These are phyloP conservation scores for Candida quercuum DNA, from an alignment of 805 yeast genomes.

Conservation along the genomic window DNA sequence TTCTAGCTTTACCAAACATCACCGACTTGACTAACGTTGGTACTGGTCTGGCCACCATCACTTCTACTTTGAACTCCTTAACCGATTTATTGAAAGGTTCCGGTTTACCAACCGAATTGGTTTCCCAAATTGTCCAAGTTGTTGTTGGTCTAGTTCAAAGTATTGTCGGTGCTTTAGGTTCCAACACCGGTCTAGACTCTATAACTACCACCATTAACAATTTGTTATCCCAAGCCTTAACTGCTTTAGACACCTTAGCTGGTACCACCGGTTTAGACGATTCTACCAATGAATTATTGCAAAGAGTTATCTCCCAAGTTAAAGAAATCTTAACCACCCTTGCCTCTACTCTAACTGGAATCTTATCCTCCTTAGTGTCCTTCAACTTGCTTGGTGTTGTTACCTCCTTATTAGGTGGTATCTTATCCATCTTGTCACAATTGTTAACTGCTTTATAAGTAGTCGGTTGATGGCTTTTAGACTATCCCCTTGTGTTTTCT, in stretches of 20 bases:
- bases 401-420: constrained; percentile 11
- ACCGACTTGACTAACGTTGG: neutral
- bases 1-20: neutral
- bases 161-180: constrained; percentile 9
- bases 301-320: constrained; percentile 1
- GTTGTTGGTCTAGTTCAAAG: constrained; percentile 7
- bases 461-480: constrained; percentile 1
- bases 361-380: constrained; percentile 4
- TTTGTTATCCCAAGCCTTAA: constrained; percentile 6
- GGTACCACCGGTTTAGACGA: constrained; percentile 6
- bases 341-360: constrained; percentile 3
- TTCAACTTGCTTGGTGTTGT: constrained; percentile 15
- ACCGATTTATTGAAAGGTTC: constrained; percentile 4
- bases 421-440: constrained; percentile 4
- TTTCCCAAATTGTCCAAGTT: constrained; percentile 2
- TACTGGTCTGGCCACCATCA: constrained; percentile 3
- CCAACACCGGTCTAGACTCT: constrained; percentile 4
- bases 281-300: constrained; percentile 3
- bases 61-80: constrained; percentile 1
- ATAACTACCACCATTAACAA: constrained; percentile 7
- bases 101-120: constrained; percentile 6
- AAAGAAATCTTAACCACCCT: constrained; percentile 3
- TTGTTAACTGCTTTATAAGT: constrained; percentile 5
- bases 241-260: constrained; percentile 7
- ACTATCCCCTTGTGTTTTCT: neutral